Base-by-base conservation (phyloP, 2,329 filamentous ascomycete genomes). In the Alternaria longipes region DNA sequence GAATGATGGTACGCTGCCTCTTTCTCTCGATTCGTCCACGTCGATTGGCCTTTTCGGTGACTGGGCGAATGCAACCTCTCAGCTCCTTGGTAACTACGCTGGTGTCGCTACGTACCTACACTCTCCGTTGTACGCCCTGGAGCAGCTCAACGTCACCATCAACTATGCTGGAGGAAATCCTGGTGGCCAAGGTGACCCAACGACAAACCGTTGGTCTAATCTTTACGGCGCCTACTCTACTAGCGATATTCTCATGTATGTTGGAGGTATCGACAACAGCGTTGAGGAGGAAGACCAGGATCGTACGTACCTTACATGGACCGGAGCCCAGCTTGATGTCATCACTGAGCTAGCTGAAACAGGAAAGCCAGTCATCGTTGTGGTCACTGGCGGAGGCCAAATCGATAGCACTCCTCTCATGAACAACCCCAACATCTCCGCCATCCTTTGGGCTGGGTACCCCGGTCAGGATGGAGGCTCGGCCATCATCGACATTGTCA, bases 21-120 rank as follows among this genome's bases (percentile, higher is more conserved):
- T 86, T 4, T 55, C 68, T 7, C 66, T 80, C 1, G 72, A 67
- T 18, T 76, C 71, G 2, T 80, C 78, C 24, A 77, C 71, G n/a
- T 81, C 75, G 2, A 75, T 89, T 4, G 87, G 86, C 1, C 75
- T 90, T n/a, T 80, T 90, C 47, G 87, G 87, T 0, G 82, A 82
- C 41, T 89, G 86, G 82, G 86, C 85, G 1, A 86, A 87, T 58
- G 84, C 85, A 3, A 69, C 65, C 3, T 78, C 77, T 3, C 81
- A 87, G 63, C 81, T 90, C 79, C 84, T 86, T 50, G 88, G 87
- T 30, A 87, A 87, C 64, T 90, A 90, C 73, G 80, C 74, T 53
- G 87, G 88, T 34, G 74, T 81, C 2, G 81, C 88, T 0, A 85
- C 85, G 0, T 89, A 86, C 72, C 77, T 85, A 3, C 82, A 81